Percentiles rank a stretch among this genome's conserved stretches.
Evolutionary conservation across 129 eudicot species (phyloP).

Genomic region (Helianthus tuberosus): DNA sequence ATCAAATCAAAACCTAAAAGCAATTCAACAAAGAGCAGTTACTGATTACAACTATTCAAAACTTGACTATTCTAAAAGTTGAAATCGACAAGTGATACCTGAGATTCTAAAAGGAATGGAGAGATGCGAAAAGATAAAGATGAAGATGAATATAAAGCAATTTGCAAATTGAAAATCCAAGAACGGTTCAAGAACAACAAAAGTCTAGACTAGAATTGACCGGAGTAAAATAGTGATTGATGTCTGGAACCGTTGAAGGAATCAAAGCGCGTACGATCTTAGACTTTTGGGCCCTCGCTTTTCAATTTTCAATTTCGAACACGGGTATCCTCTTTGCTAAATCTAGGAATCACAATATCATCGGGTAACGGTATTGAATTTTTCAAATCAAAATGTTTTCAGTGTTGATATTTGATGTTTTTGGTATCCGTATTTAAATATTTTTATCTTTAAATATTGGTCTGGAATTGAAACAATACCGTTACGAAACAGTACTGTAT

Average conservation of each 20-base stretch:
- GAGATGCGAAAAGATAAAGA: constrained; percentile 14
- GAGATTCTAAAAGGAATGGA: constrained; percentile 5
- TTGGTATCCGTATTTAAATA: too few species aligned
- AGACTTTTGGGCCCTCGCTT: constrained; percentile 8
- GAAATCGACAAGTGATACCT: constrained; percentile 17
- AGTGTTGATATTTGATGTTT: too few species aligned
- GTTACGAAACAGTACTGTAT: too few species aligned
- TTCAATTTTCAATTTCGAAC: constrained; percentile 27
- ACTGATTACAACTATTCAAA: not conserved
- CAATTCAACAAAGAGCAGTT: too few species aligned
- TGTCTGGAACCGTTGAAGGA: constrained; percentile 27
- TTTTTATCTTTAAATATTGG: too few species aligned
- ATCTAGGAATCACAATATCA: too few species aligned
- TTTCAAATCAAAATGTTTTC: too few species aligned
- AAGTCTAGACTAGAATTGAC: constrained; percentile 26
- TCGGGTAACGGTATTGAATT: too few species aligned
- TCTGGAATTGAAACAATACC: too few species aligned
- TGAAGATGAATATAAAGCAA: constrained; percentile 5
- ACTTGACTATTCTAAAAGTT: constrained; percentile 2
- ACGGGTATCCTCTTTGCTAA: too few species aligned
- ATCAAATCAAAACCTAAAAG: not conserved
- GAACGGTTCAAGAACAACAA: constrained; percentile 4
- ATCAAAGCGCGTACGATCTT: constrained; percentile 36
- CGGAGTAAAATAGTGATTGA: constrained; percentile 16
- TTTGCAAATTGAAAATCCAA: not conserved